These are phyloP conservation scores for Starmerella bombi DNA, from an alignment of 805 yeast genomes.

Conservation along the genomic window DNA sequence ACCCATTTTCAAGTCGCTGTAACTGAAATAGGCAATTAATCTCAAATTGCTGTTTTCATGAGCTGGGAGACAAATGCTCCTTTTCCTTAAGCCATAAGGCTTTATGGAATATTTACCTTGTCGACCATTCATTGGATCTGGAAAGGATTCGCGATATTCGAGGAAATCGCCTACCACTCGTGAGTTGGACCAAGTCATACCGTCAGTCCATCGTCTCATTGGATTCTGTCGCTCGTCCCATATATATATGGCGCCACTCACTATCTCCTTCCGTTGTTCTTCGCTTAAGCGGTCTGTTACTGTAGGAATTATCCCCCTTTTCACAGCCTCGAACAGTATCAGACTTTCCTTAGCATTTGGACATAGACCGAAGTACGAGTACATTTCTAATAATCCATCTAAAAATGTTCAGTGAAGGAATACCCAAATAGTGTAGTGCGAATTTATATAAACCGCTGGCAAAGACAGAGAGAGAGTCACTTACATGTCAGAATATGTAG, in stretches of 20 bases:
- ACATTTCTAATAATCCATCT: constrained; percentile 28
- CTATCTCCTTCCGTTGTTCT: constrained; percentile 40
- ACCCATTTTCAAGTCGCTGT: constrained; percentile 23
- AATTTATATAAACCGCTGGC: no score
- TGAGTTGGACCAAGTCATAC: constrained; percentile 59
- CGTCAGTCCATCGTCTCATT: constrained; percentile 71
- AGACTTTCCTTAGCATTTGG: constrained; percentile 49
- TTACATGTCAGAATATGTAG: no score
- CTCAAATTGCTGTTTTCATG: constrained; percentile 43
- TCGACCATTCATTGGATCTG: constrained; percentile 14
- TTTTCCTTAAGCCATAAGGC: constrained; percentile 47
- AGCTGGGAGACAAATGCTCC: constrained; percentile 46
- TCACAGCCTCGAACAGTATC: constrained; percentile 50
- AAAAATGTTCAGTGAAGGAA: background rate
- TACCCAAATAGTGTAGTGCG: no score
- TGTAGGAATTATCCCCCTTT: constrained; percentile 43
- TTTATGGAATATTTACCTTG: constrained; percentile 32
- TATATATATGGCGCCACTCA: constrained; percentile 48
- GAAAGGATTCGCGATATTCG: constrained; percentile 49
- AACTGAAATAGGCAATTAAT: constrained; percentile 41
- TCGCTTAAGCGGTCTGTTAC: constrained; percentile 46
- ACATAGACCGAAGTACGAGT: constrained; percentile 50
- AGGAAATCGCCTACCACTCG: constrained; percentile 53
- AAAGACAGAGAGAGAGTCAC: no score
- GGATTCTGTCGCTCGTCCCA: constrained; percentile 64